These are phyloP conservation scores for Trichothecium roseum DNA, from an alignment of 2,329 filamentous ascomycete genomes.

Conservation along the genomic window DNA sequence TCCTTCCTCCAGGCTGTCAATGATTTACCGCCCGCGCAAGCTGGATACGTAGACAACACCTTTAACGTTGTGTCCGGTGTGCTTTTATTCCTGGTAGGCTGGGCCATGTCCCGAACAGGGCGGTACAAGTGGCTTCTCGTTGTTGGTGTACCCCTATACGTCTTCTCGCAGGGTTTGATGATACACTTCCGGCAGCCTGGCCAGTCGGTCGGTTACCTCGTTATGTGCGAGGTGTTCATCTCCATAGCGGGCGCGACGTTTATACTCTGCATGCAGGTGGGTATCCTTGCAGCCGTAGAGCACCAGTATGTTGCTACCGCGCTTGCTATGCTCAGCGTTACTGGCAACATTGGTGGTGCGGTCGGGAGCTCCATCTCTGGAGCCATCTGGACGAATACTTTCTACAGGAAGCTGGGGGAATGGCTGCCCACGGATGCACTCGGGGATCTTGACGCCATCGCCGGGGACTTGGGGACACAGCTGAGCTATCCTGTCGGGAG, in stretches of 20 bases:
- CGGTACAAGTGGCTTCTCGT: conserved; percentile 26
- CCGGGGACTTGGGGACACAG: conserved; percentile 39
- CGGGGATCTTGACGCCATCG: conserved; percentile 34
- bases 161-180: conserved; percentile 27
- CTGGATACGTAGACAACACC: conserved; percentile 30
- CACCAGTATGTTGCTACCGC: conserved; percentile 13
- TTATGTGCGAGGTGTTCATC: conserved; percentile 32
- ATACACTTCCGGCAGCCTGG: conserved; percentile 28
- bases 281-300: conserved; percentile 13
- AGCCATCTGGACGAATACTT: conserved; percentile 12
- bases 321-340: conserved; percentile 10
- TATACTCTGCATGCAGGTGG: conserved; percentile 17
- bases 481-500: conserved; percentile 33
- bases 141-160: conserved; percentile 17
- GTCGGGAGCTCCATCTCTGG: conserved; percentile 11
- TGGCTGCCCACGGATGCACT: conserved; percentile 33
- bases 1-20: conserved; percentile 40
- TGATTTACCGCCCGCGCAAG: conserved; percentile 22
- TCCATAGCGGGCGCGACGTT: conserved; percentile 20
- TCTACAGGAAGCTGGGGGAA: conserved; percentile 27
- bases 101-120: conserved; percentile 25
- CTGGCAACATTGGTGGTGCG: conserved; percentile 9
- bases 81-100: conserved; percentile 25
- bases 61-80: conserved; percentile 35
- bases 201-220: conserved; percentile 20